Evolutionary conservation across 2,329 filamentous ascomycete species (phyloP).

Genomic region (Herpotrichia juniperi): DNA sequence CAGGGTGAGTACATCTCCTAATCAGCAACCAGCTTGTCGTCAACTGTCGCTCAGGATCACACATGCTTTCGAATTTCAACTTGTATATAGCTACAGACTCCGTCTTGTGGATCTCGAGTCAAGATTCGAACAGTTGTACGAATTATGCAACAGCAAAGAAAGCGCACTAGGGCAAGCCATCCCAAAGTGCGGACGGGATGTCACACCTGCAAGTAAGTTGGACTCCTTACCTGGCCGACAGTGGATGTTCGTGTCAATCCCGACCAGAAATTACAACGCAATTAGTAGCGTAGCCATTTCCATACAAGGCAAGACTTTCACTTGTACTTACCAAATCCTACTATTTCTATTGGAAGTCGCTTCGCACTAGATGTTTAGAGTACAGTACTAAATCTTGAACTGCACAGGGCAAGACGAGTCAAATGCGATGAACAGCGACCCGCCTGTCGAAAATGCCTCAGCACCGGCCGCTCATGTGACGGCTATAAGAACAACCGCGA

Average conservation of each 20-base stretch:
- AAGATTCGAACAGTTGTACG: background rate
- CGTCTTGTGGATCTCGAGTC: background rate
- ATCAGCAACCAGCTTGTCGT: background rate
- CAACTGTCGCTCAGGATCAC: background rate
- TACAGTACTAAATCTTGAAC: conserved; percentile 6
- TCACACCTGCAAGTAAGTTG: conserved; percentile 25
- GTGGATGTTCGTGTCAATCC: no score
- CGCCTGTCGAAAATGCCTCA: conserved; percentile 18
- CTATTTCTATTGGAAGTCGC: background rate
- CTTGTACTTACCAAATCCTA: background rate
- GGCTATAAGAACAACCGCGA: conserved; percentile 20
- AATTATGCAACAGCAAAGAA: conserved; percentile 11
- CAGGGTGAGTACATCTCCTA: background rate
- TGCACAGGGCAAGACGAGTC: conserved; percentile 18
- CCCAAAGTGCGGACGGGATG: conserved; percentile 23
- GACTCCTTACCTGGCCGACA: background rate
- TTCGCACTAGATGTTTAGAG: background rate
- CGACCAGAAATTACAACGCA: background rate
- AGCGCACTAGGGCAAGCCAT: conserved; percentile 21
- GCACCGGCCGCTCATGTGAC: conserved; percentile 21
- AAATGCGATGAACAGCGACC: conserved; percentile 25
- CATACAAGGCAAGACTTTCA: background rate
- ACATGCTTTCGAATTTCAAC: background rate
- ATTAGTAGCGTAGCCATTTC: background rate
- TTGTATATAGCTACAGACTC: background rate